Conservation (phyloP, 139 green algal species). For the Closterium sp. region DNA sequence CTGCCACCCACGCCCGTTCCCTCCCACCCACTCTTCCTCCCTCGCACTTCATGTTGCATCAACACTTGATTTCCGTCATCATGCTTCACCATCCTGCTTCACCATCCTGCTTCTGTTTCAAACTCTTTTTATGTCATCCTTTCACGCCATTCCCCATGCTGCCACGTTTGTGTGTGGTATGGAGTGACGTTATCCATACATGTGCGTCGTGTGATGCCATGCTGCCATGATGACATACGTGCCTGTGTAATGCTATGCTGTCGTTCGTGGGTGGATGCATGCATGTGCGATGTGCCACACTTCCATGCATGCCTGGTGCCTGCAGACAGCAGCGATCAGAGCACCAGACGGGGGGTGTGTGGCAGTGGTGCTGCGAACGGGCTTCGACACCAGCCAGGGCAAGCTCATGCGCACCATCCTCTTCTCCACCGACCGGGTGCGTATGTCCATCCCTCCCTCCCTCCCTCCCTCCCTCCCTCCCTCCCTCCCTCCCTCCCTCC, state of each 20-base stretch:
- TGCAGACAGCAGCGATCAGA: constrained; percentile 39
- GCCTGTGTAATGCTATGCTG: not conserved
- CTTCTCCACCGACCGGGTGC: constrained; percentile 81
- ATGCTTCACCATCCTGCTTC: not conserved
- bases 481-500: not conserved
- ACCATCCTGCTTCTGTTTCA: not conserved
- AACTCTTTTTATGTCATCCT: too few species aligned
- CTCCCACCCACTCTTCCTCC: too few species aligned
- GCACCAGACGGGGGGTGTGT: constrained; percentile 83
- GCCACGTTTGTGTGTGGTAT: not conserved
- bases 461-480: not conserved
- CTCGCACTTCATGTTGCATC: too few species aligned
- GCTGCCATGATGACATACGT: too few species aligned
- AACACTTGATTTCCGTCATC: too few species aligned
- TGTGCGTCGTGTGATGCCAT: too few species aligned
- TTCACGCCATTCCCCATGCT: constrained; percentile 27
- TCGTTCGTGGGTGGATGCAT: not conserved
- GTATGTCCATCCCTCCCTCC: not conserved
- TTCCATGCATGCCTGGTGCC: constrained; percentile 1
- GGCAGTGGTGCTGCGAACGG: constrained; percentile 88
- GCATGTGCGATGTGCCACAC: not conserved
- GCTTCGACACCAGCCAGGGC: constrained; percentile 92
- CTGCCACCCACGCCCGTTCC: too few species aligned
- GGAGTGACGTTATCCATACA: not conserved
- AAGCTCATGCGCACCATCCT: constrained; percentile 98